Evolutionary conservation across 345 rosid species (phyloP).

Genomic region (Corymbia maculata): DNA sequence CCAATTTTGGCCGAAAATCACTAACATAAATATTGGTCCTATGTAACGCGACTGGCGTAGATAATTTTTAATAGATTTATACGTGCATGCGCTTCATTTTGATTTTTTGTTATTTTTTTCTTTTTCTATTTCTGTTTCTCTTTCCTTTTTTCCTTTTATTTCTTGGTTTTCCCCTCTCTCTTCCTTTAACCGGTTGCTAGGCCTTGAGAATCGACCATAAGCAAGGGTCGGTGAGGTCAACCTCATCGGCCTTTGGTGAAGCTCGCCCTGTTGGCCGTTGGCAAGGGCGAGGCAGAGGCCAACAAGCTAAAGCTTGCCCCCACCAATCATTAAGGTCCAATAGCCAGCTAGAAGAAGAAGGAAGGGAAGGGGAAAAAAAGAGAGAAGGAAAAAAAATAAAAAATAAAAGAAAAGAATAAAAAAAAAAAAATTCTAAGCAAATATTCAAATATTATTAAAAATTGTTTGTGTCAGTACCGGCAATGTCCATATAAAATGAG

Average conservation of each 20-base stretch:
- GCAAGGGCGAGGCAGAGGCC: neutral
- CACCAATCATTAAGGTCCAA: fast-evolving
- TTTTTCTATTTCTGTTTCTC: no score
- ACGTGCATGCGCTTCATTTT: no score
- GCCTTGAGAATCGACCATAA: neutral
- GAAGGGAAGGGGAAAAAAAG: neutral
- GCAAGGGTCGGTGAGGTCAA: fast-evolving
- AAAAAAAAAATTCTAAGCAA: no score
- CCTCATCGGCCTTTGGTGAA: neutral
- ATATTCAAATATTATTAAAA: no score
- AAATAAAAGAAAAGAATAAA: no score
- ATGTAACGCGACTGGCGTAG: no score
- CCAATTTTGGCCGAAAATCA: no score
- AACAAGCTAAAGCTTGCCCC: neutral
- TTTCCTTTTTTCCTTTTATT: no score
- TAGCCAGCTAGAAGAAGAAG: neutral
- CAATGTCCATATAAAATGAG: fast-evolving
- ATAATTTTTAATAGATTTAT: no score
- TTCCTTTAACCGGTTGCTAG: neutral
- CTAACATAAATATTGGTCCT: fast-evolving
- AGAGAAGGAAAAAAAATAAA: no score
- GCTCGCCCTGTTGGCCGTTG: neutral
- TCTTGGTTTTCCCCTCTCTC: no score
- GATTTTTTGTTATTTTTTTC: no score
- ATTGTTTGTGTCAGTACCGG: fast-evolving